Evolutionary conservation across 768 basidiomycete species (phyloP), one percentile per base, ranked within the genome.

Genomic region (Cystofilobasidium capitatum): DNA sequence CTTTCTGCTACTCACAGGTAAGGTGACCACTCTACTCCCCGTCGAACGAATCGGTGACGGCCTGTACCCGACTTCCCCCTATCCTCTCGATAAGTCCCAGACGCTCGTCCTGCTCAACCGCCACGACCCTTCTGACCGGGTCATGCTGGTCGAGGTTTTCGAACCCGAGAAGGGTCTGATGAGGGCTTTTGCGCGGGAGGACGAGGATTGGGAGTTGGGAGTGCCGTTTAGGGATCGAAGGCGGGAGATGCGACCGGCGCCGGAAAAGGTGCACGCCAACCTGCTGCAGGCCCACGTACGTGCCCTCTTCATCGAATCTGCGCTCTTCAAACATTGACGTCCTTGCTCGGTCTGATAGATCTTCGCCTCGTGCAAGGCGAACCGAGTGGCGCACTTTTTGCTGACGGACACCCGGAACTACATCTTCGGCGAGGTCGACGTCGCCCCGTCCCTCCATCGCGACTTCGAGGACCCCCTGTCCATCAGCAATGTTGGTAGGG

Each of bases 61-160:
- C 51, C 7, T 55, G 3, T 55, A 55, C 31, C 24, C 37, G 16
- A 54, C 63, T 0, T 64, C 63, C 2, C 63, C 63, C 8, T 54
- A 55, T 14, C 51, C 63, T 4, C 0, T 36, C 9, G 24, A 36
- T 1, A 54, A 51, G 17, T 36, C 63, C 16, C 49, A 40, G 26
- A 55, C 63, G 17, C 51, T 64, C 40, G 63, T 42, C 17, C 54
- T 64, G 2, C 51, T 64, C 63, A 54, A 57, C 54, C 24, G n/a
- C 8, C 17, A 10, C 22, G 37, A 64, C 54, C 31, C 54, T n/a
- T 13, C 35, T 9, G 51, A 40, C 10, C 63, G 63, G 5, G 8
- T 64, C 6, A 12, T 39, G 3, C 24, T 64, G 1, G 26, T 64
- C 10, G 51, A 57, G 29, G 45, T 64, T 22, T 29, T 55, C 26